Conservation (phyloP, 2,329 filamentous ascomycete genomes). For the Aspergillus udagawae region DNA sequence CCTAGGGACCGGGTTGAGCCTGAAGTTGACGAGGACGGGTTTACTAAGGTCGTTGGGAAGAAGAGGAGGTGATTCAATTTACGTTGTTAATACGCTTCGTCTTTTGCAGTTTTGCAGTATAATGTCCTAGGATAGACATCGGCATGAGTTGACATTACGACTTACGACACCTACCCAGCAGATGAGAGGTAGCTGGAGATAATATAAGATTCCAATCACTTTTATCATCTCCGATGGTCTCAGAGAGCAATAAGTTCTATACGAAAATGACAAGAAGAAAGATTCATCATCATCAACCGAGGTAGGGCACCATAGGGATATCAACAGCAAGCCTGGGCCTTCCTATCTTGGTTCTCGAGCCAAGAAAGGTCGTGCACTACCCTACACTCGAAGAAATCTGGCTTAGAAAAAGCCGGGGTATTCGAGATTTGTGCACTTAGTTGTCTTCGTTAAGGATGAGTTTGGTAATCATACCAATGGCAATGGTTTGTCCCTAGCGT, state of each 20-base stretch:
- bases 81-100: neutral
- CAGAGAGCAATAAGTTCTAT: conserved; percentile 21
- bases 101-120: conserved; percentile 1
- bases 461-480: conserved; percentile 98
- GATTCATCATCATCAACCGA: conserved; percentile 34
- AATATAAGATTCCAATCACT: conserved; percentile 10
- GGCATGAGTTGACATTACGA: conserved; percentile 4
- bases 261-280: conserved; percentile 15
- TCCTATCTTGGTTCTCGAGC: conserved; percentile 12
- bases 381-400: neutral
- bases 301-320: conserved; percentile 19
- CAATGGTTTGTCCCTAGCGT: conserved; percentile 89
- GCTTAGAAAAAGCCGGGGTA: neutral
- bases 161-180: neutral
- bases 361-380: neutral
- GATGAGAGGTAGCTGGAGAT: neutral
- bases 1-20: conserved; percentile 63
- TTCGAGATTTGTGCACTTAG: conserved; percentile 11
- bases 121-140: conserved; percentile 11
- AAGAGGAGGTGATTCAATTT: conserved; percentile 49
- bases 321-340: conserved; percentile 19
- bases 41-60: conserved; percentile 69
- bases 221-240: conserved; percentile 17
- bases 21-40: conserved; percentile 76
- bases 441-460: conserved; percentile 50